Evolutionary conservation across 148 eudicot species (phyloP), one percentile per base, ranked within the genome.

Genomic region (Vaccinium macrocarpon): DNA sequence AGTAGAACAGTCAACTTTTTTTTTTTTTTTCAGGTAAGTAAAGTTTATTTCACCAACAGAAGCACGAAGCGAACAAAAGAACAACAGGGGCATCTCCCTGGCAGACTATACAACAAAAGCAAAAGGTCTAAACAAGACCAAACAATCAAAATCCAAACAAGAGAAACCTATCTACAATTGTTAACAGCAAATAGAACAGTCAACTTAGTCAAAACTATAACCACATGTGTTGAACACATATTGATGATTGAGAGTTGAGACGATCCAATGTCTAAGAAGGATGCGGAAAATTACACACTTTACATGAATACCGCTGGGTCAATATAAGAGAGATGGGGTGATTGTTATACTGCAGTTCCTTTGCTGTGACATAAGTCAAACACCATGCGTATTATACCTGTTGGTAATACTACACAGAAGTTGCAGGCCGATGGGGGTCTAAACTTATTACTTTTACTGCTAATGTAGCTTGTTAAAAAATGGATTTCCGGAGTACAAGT

Each of bases 331-430:
- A 66, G 61, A 48, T 42, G 23, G 15, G 49, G 14, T 66, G 75
- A 62, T 81, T 23, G 73, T 62, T 81, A 66, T 49, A 81, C n/a
- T 16, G 46, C 11, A 13, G 23, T 81, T 81, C 10, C n/a, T 48
- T 76, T 50, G 38, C 35, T 50, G 35, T n/a, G 15, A 25, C 50
- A 25, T 13, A 78, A 14, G 29, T 48, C 64, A 18, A 79, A 15
- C 38, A 79, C 21, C 25, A 55, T 32, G 59, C 7, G 25, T 29
- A 18, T 32, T 13, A 23, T 14, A 56, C 35, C 8, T 35, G 68
- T 55, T 79, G 29, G 3, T 56, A 21, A 48, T 53, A 23, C 48
- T 42, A 79, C 12, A 62, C 21, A 76, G n/a, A 48, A 48, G 52
- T 75, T 46, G 78, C 27, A 7, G 32, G n/a, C 78, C 16, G 25